A percentile compares a stretch with the other conserved stretches of the same genome.
Evolutionary conservation across 331 rosid species (phyloP).

Genomic region (Phaseolus coccineus): DNA sequence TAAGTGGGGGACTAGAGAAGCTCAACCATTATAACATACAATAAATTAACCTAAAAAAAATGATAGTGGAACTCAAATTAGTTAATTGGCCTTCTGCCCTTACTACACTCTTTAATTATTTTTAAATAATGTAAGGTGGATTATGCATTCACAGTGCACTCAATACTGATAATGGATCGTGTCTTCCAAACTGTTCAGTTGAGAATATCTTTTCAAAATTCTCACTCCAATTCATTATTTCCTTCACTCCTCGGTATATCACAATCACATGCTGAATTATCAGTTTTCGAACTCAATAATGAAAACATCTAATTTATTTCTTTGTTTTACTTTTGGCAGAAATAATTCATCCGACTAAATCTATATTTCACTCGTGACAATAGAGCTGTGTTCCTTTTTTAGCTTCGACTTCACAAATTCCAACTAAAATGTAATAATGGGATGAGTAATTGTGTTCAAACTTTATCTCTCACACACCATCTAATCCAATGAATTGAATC

Average conservation of each 20-base stretch:
- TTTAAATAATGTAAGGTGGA: not conserved
- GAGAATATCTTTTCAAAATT: conserved; percentile 29
- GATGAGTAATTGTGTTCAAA: conserved; percentile 17
- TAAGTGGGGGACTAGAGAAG: conserved; percentile 27
- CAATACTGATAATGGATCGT: conserved; percentile 10
- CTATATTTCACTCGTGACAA: not conserved
- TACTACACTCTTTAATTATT: not conserved
- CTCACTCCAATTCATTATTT: conserved; percentile 31
- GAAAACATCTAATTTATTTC: conserved; percentile 1
- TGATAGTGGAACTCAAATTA: conserved; percentile 13
- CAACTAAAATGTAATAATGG: not conserved
- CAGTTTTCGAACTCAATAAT: conserved; percentile 22
- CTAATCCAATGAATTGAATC: conserved; percentile 23
- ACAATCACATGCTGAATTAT: conserved; percentile 27
- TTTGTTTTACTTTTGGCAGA: not conserved
- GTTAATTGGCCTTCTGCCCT: not conserved
- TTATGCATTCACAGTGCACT: not conserved
- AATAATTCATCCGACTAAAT: not conserved
- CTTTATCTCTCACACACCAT: conserved; percentile 15
- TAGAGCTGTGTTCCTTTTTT: not conserved
- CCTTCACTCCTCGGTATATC: not conserved
- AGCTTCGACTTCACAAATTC: conserved; percentile 27
- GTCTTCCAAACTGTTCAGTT: conserved; percentile 22
- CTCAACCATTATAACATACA: conserved; percentile 14
- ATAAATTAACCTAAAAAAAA: not conserved